A percentile compares a stretch with the other conserved stretches of the same genome.
Conservation (phyloP, 78 protist genomes). For the Mastigamoeba balamuthi region DNA sequence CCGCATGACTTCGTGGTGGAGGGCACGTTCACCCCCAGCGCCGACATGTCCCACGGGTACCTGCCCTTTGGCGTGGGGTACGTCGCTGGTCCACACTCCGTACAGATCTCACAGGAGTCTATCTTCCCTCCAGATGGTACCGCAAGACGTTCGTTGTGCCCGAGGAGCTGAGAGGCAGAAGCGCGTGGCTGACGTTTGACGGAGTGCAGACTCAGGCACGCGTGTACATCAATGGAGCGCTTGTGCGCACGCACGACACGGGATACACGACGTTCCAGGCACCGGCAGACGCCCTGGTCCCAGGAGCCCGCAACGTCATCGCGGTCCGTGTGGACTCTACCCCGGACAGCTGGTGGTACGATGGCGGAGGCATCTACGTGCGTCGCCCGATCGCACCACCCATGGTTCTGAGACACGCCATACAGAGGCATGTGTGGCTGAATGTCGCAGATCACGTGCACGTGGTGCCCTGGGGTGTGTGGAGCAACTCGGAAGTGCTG, state of each 20-base stretch:
- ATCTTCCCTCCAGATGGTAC: background rate
- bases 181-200: background rate
- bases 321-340: background rate
- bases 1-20: constrained; percentile 5
- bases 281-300: too few species aligned
- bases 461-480: constrained; percentile 1
- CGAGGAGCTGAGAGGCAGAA: background rate
- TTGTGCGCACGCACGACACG: background rate
- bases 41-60: constrained; percentile 1
- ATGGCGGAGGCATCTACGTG: background rate
- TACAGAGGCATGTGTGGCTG: constrained; percentile 3
- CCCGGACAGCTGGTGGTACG: constrained; percentile 2
- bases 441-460: background rate
- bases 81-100: too few species aligned
- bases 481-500: background rate
- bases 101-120: too few species aligned
- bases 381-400: background rate
- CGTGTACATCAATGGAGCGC: background rate
- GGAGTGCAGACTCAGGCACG: background rate
- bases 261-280: constrained; percentile 4
- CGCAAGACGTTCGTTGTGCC: background rate
- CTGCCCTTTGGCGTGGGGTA: background rate
- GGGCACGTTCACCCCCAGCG: background rate
- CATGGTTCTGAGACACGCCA: background rate
- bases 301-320: background rate